Conservation (phyloP, 129 eudicot species). For the Pseudognaphalium luteoalbum region DNA sequence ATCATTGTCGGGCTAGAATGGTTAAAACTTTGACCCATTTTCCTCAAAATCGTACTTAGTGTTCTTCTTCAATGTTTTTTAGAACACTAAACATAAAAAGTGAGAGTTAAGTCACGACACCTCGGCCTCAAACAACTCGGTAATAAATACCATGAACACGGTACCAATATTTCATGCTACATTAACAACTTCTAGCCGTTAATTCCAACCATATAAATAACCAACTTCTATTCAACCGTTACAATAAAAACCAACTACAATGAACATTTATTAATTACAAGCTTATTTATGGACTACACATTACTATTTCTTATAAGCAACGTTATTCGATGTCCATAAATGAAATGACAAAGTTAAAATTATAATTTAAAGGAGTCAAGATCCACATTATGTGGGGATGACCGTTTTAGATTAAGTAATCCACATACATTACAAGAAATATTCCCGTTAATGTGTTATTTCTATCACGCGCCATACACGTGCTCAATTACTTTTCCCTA, state of each 20-base stretch:
- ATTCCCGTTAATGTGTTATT: constrained; percentile 21
- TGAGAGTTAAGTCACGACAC: too few species aligned
- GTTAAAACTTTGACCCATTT: too few species aligned
- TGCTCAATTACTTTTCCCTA: constrained; percentile 1
- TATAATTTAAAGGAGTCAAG: constrained; percentile 23
- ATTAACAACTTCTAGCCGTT: too few species aligned
- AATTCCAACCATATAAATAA: too few species aligned
- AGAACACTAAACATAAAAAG: too few species aligned
- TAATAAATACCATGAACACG: not conserved
- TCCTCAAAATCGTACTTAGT: too few species aligned
- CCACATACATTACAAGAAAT: constrained; percentile 27
- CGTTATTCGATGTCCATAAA: constrained; percentile 16
- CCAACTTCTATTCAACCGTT: not conserved
- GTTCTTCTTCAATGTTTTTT: too few species aligned
- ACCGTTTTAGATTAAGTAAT: constrained; percentile 28
- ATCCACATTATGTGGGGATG: constrained; percentile 37
- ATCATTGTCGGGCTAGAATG: too few species aligned
- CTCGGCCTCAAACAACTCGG: not conserved
- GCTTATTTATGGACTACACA: not conserved
- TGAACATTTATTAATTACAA: not conserved
- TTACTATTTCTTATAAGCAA: not conserved
- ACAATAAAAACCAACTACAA: not conserved
- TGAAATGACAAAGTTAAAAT: not conserved
- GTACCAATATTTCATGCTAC: not conserved
- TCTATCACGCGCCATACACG: constrained; percentile 34